phyloP scores from a whole-genome alignment of 106 monocot genomes.

The Platanthera zijinensis region DNA sequence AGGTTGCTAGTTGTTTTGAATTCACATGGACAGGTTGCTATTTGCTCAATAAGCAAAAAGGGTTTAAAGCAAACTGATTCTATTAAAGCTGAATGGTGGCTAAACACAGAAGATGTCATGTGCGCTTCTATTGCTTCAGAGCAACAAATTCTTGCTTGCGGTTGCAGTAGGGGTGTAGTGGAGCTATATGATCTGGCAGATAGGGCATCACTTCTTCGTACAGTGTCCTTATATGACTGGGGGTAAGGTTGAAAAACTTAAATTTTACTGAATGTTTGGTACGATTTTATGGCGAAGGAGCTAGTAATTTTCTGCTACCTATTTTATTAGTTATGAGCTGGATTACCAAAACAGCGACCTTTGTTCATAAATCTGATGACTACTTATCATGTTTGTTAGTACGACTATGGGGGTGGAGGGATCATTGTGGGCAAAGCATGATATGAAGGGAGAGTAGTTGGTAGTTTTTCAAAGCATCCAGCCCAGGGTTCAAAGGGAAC shows the following conservation, averaged over 20 bases:
- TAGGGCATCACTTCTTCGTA: slow-evolving; percentile 49
- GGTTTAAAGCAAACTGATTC: slow-evolving; percentile 57
- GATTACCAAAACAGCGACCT: not conserved
- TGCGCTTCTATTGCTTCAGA: slow-evolving; percentile 83
- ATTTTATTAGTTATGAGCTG: not conserved
- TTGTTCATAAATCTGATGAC: not conserved
- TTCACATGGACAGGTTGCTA: slow-evolving; percentile 61
- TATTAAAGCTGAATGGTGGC: slow-evolving; percentile 68
- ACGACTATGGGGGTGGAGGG: too few relatives aligned
- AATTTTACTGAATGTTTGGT: not conserved
- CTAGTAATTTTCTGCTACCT: not conserved
- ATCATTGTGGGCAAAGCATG: too few relatives aligned
- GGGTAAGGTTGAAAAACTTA: slow-evolving; percentile 47
- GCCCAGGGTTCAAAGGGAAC: too few relatives aligned
- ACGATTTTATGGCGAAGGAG: not conserved
- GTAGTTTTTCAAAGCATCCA: too few relatives aligned
- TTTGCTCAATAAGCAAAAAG: slow-evolving; percentile 82
- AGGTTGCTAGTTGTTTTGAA: slow-evolving; percentile 69
- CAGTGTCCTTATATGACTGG: slow-evolving; percentile 91
- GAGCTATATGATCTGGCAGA: slow-evolving; percentile 89
- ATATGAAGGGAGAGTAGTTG: too few relatives aligned
- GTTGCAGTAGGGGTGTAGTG: slow-evolving; percentile 75
- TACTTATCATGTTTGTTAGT: not conserved
- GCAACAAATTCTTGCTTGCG: slow-evolving; percentile 90
- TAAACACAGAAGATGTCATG: slow-evolving; percentile 63